A percentile compares a stretch with the other conserved stretches of the same genome.
These are phyloP conservation scores for Poronia punctata DNA, from an alignment of 495 filamentous ascomycete genomes.

Conservation along the genomic window DNA sequence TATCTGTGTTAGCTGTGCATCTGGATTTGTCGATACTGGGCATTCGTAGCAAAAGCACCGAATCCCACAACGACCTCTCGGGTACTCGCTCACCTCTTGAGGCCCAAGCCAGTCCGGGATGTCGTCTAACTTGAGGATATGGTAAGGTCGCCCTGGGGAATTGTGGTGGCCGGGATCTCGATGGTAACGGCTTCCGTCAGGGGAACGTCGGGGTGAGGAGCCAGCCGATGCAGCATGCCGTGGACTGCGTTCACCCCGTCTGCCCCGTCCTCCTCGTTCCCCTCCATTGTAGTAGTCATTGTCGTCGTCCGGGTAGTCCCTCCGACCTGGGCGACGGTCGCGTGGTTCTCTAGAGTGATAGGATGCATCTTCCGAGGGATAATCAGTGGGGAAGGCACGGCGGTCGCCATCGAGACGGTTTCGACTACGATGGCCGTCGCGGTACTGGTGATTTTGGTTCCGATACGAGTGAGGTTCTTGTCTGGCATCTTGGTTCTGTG, in stretches of 20 bases:
- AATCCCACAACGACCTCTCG: neutral
- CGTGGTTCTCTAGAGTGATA: conserved; percentile 5
- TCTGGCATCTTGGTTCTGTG: too few relatives aligned
- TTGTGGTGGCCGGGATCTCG: conserved; percentile 16
- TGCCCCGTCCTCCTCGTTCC: conserved; percentile 7
- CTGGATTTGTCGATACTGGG: neutral
- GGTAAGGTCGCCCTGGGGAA: conserved; percentile 21
- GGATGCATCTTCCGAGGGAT: conserved; percentile 1
- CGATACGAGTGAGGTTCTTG: conserved; percentile 8
- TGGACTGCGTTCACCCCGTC: conserved; percentile 11
- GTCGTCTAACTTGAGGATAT: conserved; percentile 24
- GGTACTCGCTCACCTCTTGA: conserved; percentile 15
- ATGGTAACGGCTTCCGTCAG: conserved; percentile 16
- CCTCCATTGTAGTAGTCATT: conserved; percentile 16
- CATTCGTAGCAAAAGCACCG: neutral
- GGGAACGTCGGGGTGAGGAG: conserved; percentile 19
- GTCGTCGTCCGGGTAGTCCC: conserved; percentile 5
- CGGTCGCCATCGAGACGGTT: conserved; percentile 2
- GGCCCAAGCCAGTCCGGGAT: conserved; percentile 20
- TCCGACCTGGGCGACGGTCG: conserved; percentile 2
- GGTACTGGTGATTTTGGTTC: conserved; percentile 10
- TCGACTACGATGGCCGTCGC: conserved; percentile 3
- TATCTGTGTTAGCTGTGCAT: conserved; percentile 3
- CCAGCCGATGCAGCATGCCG: conserved; percentile 16
- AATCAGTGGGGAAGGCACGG: too few relatives aligned